phyloP scores from a whole-genome alignment of 78 protist genomes.

The Neovahlkampfia damariscottae region DNA sequence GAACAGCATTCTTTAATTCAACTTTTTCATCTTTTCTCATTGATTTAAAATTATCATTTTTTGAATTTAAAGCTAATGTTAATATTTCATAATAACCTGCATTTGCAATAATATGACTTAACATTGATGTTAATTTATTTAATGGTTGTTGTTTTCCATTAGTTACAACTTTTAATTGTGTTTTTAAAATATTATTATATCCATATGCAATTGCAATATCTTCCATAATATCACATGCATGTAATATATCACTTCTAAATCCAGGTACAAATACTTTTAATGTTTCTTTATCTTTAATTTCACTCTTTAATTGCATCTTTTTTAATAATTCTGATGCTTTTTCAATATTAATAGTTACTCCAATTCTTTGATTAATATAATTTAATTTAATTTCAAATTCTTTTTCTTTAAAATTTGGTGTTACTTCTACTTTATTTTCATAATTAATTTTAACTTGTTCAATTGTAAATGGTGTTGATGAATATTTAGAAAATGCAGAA shows the following conservation, averaged over 20 bases:
- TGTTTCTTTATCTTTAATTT: background rate
- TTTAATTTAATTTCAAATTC: background rate
- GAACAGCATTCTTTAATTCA: constrained; percentile 18
- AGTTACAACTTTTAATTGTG: constrained; percentile 3
- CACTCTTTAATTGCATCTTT: constrained; percentile 26
- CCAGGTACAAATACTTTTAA: constrained; percentile 50
- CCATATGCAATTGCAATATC: constrained; percentile 97
- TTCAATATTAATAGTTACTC: background rate
- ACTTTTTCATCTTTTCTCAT: constrained; percentile 35
- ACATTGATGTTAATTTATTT: constrained; percentile 57
- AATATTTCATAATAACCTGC: constrained; percentile 83
- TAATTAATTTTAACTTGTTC: constrained; percentile 26
- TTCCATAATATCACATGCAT: constrained; percentile 93
- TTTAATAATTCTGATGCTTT: constrained; percentile 21
- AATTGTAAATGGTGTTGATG: constrained; percentile 38
- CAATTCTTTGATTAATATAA: constrained; percentile 26
- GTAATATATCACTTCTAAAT: constrained; percentile 83
- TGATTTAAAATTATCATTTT: constrained; percentile 47
- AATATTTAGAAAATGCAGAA: constrained; percentile 74
- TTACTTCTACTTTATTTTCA: background rate
- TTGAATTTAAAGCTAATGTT: constrained; percentile 78
- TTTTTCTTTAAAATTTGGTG: constrained; percentile 9
- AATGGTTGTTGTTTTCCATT: constrained; percentile 58
- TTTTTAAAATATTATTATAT: constrained; percentile 56
- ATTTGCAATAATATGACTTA: constrained; percentile 67